Base-by-base conservation (phyloP, 495 filamentous ascomycete species). In the Penicillium macrosclerotiorum region DNA sequence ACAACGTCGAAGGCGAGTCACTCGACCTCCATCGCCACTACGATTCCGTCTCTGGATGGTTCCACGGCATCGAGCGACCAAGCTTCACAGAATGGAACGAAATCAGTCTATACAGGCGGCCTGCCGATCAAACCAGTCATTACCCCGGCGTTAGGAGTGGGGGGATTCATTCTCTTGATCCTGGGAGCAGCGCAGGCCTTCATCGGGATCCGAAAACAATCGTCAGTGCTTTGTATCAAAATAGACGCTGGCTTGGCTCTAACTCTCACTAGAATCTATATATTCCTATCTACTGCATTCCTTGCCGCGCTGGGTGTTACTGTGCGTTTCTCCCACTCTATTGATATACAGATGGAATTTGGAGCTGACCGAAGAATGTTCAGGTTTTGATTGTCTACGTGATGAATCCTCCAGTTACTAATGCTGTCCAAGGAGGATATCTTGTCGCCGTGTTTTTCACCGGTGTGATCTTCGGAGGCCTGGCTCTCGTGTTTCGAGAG, bases 301-400 rank as follows among this genome's bases (percentile, higher is more conserved):
- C 67, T 95, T 9, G 74, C 78, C 12, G 80, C 81, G 49, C 67
- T 96, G 22, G 80, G 86, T 9, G 84, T 91, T 5, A 84, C 85
- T 0, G 88, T 80, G 42, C 51, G 74, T 66, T 36, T n/a, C n/a
- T n/a, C n/a, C n/a, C 13, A 8, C 11, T 3, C 4, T n/a, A 14
- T 20, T 40, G 6, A 3, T 5, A 8, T 27, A 12, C n/a, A n/a
- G n/a, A n/a, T n/a, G 11, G 13, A n/a, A 33, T 14, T 20, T 5
- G 9, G 12, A 45, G 23, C 47, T 62, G 32, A 68, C 14, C 4
- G 14, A 24, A n/a, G 25, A 20, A 13, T 8, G 7, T 30, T 37
- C 30, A 80, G 75, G 77, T 95, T 16, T 68, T 97, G 7, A 91
- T 97, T 48, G 65, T 93, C 33, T 97, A 96, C 58, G 86, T 96